Percentiles rank a stretch among this genome's conserved stretches.
Conservation (phyloP, 345 rosid genomes). For the Bretschneidera sinensis region DNA sequence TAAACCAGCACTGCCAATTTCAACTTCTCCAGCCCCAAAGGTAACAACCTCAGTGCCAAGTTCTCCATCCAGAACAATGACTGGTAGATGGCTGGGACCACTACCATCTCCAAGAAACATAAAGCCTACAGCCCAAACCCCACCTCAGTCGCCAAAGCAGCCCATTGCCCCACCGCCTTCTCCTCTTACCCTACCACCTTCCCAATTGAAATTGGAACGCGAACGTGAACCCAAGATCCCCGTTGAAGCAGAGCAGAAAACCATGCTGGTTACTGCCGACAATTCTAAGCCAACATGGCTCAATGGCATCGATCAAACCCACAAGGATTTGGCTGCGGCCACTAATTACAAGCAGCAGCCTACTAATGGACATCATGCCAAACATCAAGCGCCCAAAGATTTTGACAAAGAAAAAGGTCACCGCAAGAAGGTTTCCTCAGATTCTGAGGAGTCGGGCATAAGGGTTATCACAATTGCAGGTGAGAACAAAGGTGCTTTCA, state of each 20-base stretch:
- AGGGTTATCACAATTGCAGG: slow-evolving; percentile 80
- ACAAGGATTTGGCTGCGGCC: slow-evolving; percentile 12
- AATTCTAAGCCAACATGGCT: slow-evolving; percentile 28
- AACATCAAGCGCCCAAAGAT: slow-evolving; percentile 14
- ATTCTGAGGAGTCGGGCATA: slow-evolving; percentile 39
- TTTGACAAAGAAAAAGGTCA: slow-evolving; percentile 22
- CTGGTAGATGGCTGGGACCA: slow-evolving; percentile 1
- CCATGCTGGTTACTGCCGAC: slow-evolving; percentile 45
- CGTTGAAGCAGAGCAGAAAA: slow-evolving; percentile 52
- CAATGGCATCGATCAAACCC: slow-evolving; percentile 1
- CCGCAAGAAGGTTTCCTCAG: slow-evolving; percentile 31
- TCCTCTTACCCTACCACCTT: slow-evolving; percentile 68
- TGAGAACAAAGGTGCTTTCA: slow-evolving; percentile 83
- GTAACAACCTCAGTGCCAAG: slow-evolving; percentile 7
- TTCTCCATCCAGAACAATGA: slow-evolving; percentile 2
- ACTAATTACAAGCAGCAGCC: slow-evolving; percentile 15
- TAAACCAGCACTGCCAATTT: slow-evolving; percentile 16
- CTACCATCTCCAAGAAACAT: slow-evolving; percentile 18
- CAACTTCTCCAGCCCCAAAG: slow-evolving; percentile 13
- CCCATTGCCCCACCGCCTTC: slow-evolving; percentile 57
- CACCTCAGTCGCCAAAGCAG: slow-evolving; percentile 38
- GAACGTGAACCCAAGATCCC: slow-evolving; percentile 41
- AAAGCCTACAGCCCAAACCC: slow-evolving; percentile 25
- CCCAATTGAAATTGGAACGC: slow-evolving; percentile 39
- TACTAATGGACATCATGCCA: slow-evolving; percentile 16